These are phyloP conservation scores for Wilcoxina mikolae DNA, from an alignment of 495 filamentous ascomycete genomes.

Conservation along the genomic window DNA sequence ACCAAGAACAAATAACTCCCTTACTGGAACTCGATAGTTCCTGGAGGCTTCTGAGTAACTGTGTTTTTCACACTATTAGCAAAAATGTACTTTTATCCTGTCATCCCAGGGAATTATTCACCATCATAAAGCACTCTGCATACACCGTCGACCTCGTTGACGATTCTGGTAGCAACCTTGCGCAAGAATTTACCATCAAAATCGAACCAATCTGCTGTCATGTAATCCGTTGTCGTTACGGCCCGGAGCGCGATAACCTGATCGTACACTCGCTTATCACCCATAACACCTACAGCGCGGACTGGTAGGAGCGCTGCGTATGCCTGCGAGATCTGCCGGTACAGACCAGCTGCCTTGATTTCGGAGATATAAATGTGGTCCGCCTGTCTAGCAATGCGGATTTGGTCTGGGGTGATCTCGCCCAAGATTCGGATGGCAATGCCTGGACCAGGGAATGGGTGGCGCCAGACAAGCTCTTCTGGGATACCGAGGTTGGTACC, in stretches of 20 bases:
- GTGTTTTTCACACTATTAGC: constrained; percentile 25
- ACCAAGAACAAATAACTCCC: too few relatives aligned
- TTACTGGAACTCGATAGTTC: constrained; percentile 64
- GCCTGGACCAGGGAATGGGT: constrained; percentile 74
- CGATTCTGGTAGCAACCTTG: constrained; percentile 54
- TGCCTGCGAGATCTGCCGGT: constrained; percentile 67
- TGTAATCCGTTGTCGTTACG: constrained; percentile 63
- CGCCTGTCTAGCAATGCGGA: constrained; percentile 67
- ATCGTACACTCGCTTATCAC: constrained; percentile 52
- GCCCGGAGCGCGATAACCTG: constrained; percentile 52
- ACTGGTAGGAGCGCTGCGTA: constrained; percentile 63
- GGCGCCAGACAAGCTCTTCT: constrained; percentile 64
- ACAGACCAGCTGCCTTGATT: constrained; percentile 72
- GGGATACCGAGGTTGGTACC: constrained; percentile 64
- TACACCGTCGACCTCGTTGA: constrained; percentile 72
- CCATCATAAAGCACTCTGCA: constrained; percentile 45
- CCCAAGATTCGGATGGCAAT: constrained; percentile 82
- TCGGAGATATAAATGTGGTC: constrained; percentile 80
- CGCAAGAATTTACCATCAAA: constrained; percentile 54
- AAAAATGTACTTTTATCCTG: too few relatives aligned
- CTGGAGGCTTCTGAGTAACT: constrained; percentile 67
- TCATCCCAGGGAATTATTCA: constrained; percentile 2
- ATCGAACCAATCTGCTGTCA: constrained; percentile 63
- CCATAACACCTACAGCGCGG: constrained; percentile 65
- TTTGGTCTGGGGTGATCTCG: constrained; percentile 65